Base-by-base conservation (phyloP, 2,329 filamentous ascomycete species). In the Pestalotiopsis fici region DNA sequence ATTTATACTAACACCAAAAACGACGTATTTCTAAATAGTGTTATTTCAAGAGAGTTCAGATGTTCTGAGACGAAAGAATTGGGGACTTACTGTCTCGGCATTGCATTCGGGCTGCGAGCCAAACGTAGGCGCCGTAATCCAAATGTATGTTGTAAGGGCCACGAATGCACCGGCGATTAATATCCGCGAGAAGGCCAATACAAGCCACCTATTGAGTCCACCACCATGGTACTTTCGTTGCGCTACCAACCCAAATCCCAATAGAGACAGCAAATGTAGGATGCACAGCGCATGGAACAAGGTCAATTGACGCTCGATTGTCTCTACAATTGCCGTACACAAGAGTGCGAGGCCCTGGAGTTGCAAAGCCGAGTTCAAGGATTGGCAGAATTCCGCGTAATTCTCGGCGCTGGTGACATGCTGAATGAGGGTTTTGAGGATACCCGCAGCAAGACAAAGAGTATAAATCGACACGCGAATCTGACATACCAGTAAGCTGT, bases 381-480 rank as follows among this genome's bases (percentile, higher is more conserved):
- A 37, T 28, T 65, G 65, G 31, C n/a, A 62, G 43, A 68, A 68
- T 23, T 68, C 67, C 54, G 54, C 37, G 12, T 65, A 39, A 1
- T 76, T 68, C 69, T 79, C 75, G 15, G 77, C 74, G 15, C 73
- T 72, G 3, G 77, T 78, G 67, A 78, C 78, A 69, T 81, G 55
- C n/a, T 59, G 43, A 25, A 68, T 66, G 7, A 67, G 6, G 28
- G 57, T 65, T 27, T 59, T 65, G 60, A 67, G 61, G 35, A 68
- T 54, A 55, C 65, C 59, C 4, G 59, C 25, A 4, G 64, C 64
- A 4, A 68, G 61, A 31, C 67, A 68, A 27, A 68, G 65, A 9
- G 57, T 55, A 61, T 68, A 68, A 21, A 68, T 66, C 9, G 67
- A 68, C n/a, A 66, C 37, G 43, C 67, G 61, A 55, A 68, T 68